Evolutionary conservation across 176 grass and related monocot genomes (phyloP).

Genomic region (Urochloa ruziziensis): DNA sequence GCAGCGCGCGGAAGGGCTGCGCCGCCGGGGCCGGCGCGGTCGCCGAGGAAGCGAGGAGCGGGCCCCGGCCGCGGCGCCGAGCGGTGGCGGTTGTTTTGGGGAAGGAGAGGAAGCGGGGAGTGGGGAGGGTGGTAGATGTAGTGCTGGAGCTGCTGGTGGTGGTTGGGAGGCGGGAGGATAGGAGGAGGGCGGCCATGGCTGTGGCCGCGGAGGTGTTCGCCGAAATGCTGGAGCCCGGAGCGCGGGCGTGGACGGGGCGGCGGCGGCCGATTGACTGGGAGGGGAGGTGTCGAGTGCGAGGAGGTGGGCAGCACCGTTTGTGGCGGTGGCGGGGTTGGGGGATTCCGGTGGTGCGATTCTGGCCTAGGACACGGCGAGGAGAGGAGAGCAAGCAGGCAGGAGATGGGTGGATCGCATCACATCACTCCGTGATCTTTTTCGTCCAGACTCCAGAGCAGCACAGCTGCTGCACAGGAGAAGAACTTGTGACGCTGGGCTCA

Average conservation of each 20-base stretch:
- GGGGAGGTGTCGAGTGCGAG: not conserved
- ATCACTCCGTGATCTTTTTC: not conserved
- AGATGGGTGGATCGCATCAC: not conserved
- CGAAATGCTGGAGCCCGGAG: not conserved
- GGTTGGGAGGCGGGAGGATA: slow-evolving; percentile 27
- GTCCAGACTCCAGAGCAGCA: not conserved
- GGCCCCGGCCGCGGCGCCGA: not conserved
- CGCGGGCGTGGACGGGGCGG: slow-evolving; percentile 6
- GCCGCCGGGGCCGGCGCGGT: not conserved
- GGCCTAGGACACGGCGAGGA: not conserved
- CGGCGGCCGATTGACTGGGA: not conserved
- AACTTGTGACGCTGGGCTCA: not conserved
- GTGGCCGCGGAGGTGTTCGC: slow-evolving; percentile 16
- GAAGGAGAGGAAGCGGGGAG: slow-evolving; percentile 27
- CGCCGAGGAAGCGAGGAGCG: slow-evolving; percentile 19
- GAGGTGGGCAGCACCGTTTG: slow-evolving; percentile 24
- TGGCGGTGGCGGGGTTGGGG: slow-evolving; percentile 28
- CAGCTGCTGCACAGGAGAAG: not conserved
- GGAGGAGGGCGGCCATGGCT: slow-evolving; percentile 42
- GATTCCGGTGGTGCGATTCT: slow-evolving; percentile 24
- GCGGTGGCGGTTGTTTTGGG: not conserved
- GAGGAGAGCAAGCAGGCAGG: too few species aligned
- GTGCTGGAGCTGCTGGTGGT: not conserved
- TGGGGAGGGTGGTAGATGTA: not conserved
- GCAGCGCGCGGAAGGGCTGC: slow-evolving; percentile 47